phyloP scores from a whole-genome alignment of 75 land plant genomes.

The Cupressus sempervirens region DNA sequence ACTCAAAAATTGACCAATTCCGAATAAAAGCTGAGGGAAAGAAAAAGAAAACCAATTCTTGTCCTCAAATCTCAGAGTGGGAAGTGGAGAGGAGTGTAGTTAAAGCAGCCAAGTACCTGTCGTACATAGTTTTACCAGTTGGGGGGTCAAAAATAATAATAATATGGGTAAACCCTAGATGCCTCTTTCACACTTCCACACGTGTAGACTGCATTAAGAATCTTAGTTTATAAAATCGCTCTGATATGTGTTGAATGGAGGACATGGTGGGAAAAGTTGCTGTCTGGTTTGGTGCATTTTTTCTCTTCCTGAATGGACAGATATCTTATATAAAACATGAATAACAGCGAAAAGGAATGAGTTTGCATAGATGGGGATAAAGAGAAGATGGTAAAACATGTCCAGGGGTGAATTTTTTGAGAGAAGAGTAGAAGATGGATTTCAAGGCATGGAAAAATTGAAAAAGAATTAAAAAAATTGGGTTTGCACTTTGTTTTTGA shows the following conservation, averaged over 20 bases:
- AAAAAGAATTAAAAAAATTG: not conserved
- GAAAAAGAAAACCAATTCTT: not conserved
- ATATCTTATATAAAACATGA: not conserved
- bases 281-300: constrained; percentile 1
- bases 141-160: no score
- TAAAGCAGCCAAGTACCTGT: not conserved
- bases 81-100: not conserved
- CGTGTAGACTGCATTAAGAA: not conserved
- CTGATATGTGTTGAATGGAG: not conserved
- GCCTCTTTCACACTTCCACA: not conserved
- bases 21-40: not conserved
- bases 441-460: not conserved
- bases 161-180: no score
- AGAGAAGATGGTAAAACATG: not conserved
- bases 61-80: not conserved
- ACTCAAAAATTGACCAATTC: not conserved
- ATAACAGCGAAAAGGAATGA: not conserved
- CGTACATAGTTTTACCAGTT: not conserved
- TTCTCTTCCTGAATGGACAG: not conserved
- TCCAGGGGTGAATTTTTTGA: constrained; percentile 8
- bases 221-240: not conserved
- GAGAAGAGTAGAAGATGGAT: not conserved
- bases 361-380: not conserved
- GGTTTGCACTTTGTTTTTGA: not conserved
- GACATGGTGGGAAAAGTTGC: not conserved